Percentiles rank a stretch among this genome's conserved stretches.
Conservation (phyloP, 73 alveolate species). For the Stentor roeselii region DNA sequence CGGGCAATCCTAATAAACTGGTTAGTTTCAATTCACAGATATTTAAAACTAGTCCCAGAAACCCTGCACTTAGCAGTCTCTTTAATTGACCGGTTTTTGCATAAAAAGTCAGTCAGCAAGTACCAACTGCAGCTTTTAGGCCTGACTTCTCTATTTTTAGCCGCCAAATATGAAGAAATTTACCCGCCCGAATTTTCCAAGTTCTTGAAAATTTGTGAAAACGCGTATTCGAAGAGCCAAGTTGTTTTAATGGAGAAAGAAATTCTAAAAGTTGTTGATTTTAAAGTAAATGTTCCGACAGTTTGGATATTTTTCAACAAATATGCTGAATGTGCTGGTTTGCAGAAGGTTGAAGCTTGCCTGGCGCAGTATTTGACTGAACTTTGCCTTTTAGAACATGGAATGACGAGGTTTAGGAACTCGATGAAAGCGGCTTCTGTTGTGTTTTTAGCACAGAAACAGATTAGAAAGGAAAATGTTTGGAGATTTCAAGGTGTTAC, state of each 20-base stretch:
- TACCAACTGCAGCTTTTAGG: not conserved
- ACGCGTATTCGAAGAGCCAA: conserved; percentile 26
- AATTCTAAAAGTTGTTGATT: conserved; percentile 23
- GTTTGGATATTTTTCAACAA: conserved; percentile 28
- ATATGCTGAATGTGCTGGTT: not conserved
- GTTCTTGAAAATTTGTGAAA: conserved; percentile 26
- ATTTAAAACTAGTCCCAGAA: not conserved
- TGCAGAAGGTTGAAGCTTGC: conserved; percentile 18
- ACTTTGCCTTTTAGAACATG: conserved; percentile 30
- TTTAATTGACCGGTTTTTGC: not conserved
- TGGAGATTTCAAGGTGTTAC: conserved; percentile 11
- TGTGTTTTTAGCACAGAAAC: not conserved
- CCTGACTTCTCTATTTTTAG: not conserved
- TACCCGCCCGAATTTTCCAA: conserved; percentile 32
- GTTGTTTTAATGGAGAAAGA: conserved; percentile 31
- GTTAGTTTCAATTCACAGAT: not conserved
- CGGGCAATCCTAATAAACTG: not conserved
- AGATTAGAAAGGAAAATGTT: not conserved
- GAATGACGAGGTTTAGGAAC: conserved; percentile 20
- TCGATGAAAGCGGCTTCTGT: conserved; percentile 29
- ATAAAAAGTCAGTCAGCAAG: not conserved
- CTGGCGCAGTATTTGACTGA: conserved; percentile 39
- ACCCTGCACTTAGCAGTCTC: not conserved
- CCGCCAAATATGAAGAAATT: conserved; percentile 44
- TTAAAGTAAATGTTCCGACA: conserved; percentile 28